A percentile compares a stretch with the other conserved stretches of the same genome.
phyloP scores from a whole-genome alignment of 2,329 filamentous ascomycete species.

The Zymoseptoria crescenta region DNA sequence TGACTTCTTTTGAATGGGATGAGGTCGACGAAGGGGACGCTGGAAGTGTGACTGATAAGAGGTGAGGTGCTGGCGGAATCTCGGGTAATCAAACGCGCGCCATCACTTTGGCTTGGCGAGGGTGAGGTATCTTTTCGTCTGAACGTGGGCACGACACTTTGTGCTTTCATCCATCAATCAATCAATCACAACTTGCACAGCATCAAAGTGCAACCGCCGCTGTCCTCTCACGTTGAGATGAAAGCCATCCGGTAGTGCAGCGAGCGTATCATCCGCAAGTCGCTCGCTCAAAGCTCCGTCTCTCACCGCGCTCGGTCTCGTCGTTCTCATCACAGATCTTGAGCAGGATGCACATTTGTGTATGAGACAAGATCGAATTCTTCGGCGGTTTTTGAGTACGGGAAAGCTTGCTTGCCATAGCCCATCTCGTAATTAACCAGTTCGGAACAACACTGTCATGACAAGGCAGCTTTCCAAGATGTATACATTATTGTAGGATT shows the following conservation, averaged over 20 bases:
- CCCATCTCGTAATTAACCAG: conserved; percentile 26
- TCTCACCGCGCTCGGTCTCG: conserved; percentile 27
- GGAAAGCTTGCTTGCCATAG: conserved; percentile 13
- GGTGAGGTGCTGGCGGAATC: background rate
- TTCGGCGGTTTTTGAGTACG: conserved; percentile 29
- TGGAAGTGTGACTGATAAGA: background rate
- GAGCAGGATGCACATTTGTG: conserved; percentile 21
- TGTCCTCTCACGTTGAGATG: background rate
- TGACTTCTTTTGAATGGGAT: conserved; percentile 22
- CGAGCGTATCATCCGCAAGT: background rate
- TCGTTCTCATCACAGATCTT: conserved; percentile 20
- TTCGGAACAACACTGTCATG: background rate
- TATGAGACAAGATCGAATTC: conserved; percentile 22
- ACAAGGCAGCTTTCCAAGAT: background rate
- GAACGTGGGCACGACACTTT: background rate
- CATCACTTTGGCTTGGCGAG: background rate
- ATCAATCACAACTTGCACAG: background rate
- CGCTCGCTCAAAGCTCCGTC: conserved; percentile 10
- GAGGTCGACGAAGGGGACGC: background rate
- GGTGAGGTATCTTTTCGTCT: background rate
- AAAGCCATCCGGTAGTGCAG: background rate
- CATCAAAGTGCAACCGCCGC: background rate
- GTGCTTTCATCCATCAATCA: too few species aligned
- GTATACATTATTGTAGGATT: background rate
- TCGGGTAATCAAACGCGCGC: background rate